phyloP scores from a whole-genome alignment of 2,329 filamentous ascomycete species.

The Ascocoryne sarcoides region DNA sequence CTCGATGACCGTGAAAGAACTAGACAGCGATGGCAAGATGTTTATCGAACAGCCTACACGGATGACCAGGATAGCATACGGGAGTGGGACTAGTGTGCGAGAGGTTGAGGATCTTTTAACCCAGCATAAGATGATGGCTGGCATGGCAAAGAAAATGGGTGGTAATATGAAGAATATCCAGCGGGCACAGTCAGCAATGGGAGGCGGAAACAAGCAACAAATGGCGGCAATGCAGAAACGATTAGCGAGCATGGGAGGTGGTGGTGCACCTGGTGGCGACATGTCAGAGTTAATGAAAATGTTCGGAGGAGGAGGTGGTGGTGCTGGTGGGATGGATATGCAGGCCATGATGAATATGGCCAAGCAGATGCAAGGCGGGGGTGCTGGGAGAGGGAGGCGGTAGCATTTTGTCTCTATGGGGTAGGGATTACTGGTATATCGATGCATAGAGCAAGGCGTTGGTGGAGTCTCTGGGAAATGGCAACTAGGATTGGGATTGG shows the following conservation, averaged over 20 bases:
- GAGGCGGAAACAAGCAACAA: constrained; percentile 83
- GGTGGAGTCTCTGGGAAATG: not conserved
- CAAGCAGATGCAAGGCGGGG: constrained; percentile 50
- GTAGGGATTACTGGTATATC: not conserved
- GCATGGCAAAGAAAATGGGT: constrained; percentile 98
- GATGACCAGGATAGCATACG: constrained; percentile 84
- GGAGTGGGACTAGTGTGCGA: constrained; percentile 80
- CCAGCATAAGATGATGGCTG: constrained; percentile 97
- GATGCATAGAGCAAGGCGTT: constrained; percentile 7
- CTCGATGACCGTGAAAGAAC: constrained; percentile 92
- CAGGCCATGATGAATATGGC: constrained; percentile 79
- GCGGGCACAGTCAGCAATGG: constrained; percentile 82
- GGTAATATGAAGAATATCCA: constrained; percentile 98
- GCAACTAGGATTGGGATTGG: no score
- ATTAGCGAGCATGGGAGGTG: constrained; percentile 84
- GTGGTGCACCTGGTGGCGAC: constrained; percentile 45
- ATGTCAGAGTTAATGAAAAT: constrained; percentile 92
- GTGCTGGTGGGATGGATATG: constrained; percentile 61
- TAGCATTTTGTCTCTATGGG: constrained; percentile 2
- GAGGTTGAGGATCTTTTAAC: constrained; percentile 97
- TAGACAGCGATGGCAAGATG: constrained; percentile 90
- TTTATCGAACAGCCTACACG: constrained; percentile 87
- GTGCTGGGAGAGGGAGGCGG: constrained; percentile 24
- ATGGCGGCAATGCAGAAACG: constrained; percentile 96
- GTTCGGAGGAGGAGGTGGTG: constrained; percentile 64